phyloP scores from a whole-genome alignment of 495 filamentous ascomycete species.

The Rhypophila decipiens region DNA sequence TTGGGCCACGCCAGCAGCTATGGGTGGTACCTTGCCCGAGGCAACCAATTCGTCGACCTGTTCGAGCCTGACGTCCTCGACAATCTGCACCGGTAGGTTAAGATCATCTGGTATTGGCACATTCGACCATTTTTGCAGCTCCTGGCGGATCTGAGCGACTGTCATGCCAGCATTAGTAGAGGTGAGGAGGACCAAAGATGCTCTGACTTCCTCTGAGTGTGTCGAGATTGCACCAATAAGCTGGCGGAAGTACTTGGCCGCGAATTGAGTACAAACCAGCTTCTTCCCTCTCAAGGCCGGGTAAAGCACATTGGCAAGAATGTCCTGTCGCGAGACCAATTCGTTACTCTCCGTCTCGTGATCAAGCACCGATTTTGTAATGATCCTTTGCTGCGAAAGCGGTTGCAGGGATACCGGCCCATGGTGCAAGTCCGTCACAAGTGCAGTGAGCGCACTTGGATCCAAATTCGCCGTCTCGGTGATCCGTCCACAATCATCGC shows the following conservation, averaged over 20 bases:
- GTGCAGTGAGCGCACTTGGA: conserved; percentile 32
- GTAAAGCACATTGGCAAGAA: conserved; percentile 27
- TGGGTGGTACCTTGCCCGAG: conserved; percentile 15
- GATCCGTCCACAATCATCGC: conserved; percentile 20
- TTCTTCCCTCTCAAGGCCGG: conserved; percentile 28
- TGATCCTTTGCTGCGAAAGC: conserved; percentile 25
- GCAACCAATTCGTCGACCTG: conserved; percentile 13
- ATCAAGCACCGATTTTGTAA: conserved; percentile 24
- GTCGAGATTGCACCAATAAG: conserved; percentile 34
- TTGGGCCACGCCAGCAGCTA: conserved; percentile 17
- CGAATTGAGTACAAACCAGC: conserved; percentile 31
- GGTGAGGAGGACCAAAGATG: conserved; percentile 22
- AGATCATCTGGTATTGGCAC: conserved; percentile 20
- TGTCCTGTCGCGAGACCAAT: conserved; percentile 24
- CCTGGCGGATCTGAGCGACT: conserved; percentile 4
- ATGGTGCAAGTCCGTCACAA: conserved; percentile 37
- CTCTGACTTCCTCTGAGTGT: conserved; percentile 30
- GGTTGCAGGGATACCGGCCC: conserved; percentile 21
- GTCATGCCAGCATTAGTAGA: background rate
- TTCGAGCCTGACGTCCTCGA: conserved; percentile 17
- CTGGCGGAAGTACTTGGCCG: conserved; percentile 31
- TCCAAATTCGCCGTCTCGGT: conserved; percentile 34
- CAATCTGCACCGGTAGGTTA: conserved; percentile 19
- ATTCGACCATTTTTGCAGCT: conserved; percentile 20
- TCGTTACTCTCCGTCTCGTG: conserved; percentile 27